A percentile compares a stretch with the other conserved stretches of the same genome.
phyloP scores from a whole-genome alignment of 345 rosid genomes.

The Ailanthus altissimus region DNA sequence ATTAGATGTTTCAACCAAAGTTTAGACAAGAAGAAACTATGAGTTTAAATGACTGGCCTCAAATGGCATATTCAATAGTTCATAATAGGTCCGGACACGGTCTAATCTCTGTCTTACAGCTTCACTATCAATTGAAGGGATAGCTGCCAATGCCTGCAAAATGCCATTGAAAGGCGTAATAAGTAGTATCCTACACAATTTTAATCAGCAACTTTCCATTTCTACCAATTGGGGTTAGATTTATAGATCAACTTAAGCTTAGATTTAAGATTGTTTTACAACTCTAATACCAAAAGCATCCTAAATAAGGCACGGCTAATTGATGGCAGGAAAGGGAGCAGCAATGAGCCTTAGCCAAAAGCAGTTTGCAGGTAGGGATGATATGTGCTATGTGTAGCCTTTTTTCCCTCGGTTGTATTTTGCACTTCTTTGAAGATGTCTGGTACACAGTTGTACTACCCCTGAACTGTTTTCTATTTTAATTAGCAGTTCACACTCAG shows the following conservation, averaged over 20 bases:
- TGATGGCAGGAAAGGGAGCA: not conserved
- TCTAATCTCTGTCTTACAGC: slow-evolving; percentile 75
- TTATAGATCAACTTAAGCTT: not conserved
- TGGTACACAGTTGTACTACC: no score
- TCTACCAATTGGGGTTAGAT: slow-evolving; percentile 1
- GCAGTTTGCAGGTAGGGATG: not conserved
- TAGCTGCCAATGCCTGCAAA: slow-evolving; percentile 83
- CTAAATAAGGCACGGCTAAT: not conserved
- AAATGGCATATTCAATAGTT: slow-evolving; percentile 91
- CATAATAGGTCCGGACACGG: slow-evolving; percentile 85
- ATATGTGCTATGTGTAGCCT: no score
- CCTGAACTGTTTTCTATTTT: no score
- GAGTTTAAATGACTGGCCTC: slow-evolving; percentile 58
- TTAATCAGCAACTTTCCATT: not conserved
- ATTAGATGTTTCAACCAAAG: not conserved
- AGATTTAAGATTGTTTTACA: not conserved
- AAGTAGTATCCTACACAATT: not conserved
- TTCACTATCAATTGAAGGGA: slow-evolving; percentile 81
- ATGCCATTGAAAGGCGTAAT: slow-evolving; percentile 20
- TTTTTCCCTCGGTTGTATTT: no score
- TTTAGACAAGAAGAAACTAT: not conserved
- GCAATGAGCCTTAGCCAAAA: not conserved
- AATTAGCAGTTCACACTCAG: not conserved
- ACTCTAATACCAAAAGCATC: not conserved
- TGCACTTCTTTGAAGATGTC: no score